A percentile compares a stretch with the other conserved stretches of the same genome.
Evolutionary conservation across 2,329 filamentous ascomycete species (phyloP).

Genomic region (Alternaria sp.): DNA sequence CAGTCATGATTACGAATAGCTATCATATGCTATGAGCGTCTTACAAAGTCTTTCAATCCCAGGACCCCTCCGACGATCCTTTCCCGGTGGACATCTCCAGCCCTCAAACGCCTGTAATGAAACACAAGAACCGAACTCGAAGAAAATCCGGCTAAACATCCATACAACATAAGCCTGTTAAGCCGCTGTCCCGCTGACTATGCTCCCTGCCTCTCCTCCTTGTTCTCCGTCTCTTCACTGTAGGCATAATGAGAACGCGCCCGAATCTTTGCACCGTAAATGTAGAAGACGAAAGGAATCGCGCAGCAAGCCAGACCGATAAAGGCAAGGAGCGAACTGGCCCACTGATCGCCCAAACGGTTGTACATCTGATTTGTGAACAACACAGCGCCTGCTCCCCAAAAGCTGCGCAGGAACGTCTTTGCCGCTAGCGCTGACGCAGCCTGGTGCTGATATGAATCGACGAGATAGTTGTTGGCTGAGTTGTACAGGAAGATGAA

Average conservation of each 20-base stretch:
- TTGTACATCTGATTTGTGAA: constrained; percentile 79
- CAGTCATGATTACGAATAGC: background rate
- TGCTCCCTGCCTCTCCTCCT: constrained; percentile 35
- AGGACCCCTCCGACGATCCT: background rate
- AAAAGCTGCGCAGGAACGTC: constrained; percentile 80
- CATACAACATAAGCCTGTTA: constrained; percentile 9
- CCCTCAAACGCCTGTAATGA: constrained; percentile 22
- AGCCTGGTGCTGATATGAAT: constrained; percentile 75
- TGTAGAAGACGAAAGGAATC: constrained; percentile 85
- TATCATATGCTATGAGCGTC: background rate
- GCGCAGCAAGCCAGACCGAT: constrained; percentile 78
- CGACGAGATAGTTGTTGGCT: constrained; percentile 63
- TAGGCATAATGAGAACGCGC: constrained; percentile 77
- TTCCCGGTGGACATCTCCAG: background rate
- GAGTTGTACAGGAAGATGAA: constrained; percentile 87
- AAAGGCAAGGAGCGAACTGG: constrained; percentile 74
- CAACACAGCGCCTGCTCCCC: constrained; percentile 78
- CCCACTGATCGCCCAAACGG: constrained; percentile 78
- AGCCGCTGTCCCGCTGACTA: constrained; percentile 11
- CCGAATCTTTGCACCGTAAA: constrained; percentile 75
- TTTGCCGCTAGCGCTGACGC: constrained; percentile 83
- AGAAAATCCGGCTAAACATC: constrained; percentile 3
- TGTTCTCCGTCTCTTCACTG: constrained; percentile 61
- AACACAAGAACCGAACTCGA: constrained; percentile 12
- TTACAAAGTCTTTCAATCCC: background rate